Percentiles rank a stretch among this genome's conserved stretches.
Evolutionary conservation across 441 rosid species (phyloP).

Genomic region (Croton laevigatus): DNA sequence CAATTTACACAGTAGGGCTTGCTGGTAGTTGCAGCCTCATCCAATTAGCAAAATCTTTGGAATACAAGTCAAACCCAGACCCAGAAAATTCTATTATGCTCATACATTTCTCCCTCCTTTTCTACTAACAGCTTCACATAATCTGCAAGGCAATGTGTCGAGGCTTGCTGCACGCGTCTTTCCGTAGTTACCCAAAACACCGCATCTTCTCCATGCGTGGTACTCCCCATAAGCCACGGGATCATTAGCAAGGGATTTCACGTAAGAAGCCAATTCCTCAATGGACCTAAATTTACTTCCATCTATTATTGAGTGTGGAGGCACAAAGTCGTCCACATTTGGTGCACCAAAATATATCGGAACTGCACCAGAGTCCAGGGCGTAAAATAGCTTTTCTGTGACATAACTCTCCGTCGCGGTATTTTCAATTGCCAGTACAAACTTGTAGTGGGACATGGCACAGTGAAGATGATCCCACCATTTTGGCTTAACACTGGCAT

Average conservation of each 20-base stretch:
- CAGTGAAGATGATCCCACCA: constrained; percentile 95
- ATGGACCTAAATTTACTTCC: constrained; percentile 58
- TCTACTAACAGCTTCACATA: constrained; percentile 67
- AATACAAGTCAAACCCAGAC: constrained; percentile 8
- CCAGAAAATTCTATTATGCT: constrained; percentile 23
- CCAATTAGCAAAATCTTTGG: constrained; percentile 21
- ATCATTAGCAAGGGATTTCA: constrained; percentile 57
- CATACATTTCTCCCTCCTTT: constrained; percentile 62
- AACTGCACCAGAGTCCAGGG: constrained; percentile 71
- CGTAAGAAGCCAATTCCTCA: constrained; percentile 58
- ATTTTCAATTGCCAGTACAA: constrained; percentile 85
- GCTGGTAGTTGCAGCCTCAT: constrained; percentile 9
- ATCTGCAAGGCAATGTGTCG: constrained; percentile 76
- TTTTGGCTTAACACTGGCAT: constrained; percentile 43
- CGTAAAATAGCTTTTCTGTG: constrained; percentile 84
- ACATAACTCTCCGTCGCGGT: constrained; percentile 77
- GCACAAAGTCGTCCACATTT: constrained; percentile 70
- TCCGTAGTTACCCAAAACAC: constrained; percentile 58
- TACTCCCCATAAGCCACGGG: constrained; percentile 72
- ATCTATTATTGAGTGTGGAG: constrained; percentile 70
- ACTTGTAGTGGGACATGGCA: constrained; percentile 89
- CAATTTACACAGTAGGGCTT: constrained; percentile 1
- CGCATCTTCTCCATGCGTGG: constrained; percentile 93
- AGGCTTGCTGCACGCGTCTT: constrained; percentile 61
- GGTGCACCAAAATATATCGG: constrained; percentile 87